These are phyloP conservation scores for Solanum rostratum DNA, from an alignment of 257 asterid species.

Conservation along the genomic window DNA sequence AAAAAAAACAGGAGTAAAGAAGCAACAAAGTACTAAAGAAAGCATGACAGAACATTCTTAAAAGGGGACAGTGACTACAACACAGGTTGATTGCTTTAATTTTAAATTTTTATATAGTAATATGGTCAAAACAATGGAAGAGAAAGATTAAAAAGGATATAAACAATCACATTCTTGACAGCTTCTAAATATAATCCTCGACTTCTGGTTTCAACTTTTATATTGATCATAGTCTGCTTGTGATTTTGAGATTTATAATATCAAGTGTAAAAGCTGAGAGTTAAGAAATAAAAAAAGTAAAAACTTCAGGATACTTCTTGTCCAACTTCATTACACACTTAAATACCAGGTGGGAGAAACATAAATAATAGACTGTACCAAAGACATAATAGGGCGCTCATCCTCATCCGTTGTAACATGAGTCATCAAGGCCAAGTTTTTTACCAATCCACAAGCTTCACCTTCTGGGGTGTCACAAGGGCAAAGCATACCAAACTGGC, in stretches of 20 bases:
- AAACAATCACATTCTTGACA: neutral
- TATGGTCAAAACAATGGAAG: neutral
- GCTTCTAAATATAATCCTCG: neutral
- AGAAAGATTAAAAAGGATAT: neutral
- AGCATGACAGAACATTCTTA: neutral
- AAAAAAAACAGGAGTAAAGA: neutral
- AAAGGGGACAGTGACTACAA: neutral
- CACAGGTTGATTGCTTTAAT: neutral
- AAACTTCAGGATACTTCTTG: neutral
- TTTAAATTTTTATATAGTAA: neutral
- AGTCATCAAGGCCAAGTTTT: conserved; percentile 93
- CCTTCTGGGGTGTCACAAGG: conserved; percentile 99
- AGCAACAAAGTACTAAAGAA: neutral
- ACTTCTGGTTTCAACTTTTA: neutral
- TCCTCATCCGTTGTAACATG: conserved; percentile 97
- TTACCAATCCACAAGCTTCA: conserved; percentile 96
- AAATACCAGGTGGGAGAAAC: neutral
- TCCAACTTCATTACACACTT: neutral
- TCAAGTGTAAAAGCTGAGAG: neutral
- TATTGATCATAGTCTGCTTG: neutral
- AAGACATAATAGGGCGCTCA: conserved; percentile 70
- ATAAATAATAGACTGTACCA: conserved; percentile 36
- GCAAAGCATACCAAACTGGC: conserved; percentile 99
- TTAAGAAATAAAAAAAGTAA: neutral
- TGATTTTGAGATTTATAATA: neutral